Evolutionary conservation across 1,139 yeast genomes (phyloP), one percentile per base, ranked within the genome.

Genomic region (Debaryomycetaceae sp.): DNA sequence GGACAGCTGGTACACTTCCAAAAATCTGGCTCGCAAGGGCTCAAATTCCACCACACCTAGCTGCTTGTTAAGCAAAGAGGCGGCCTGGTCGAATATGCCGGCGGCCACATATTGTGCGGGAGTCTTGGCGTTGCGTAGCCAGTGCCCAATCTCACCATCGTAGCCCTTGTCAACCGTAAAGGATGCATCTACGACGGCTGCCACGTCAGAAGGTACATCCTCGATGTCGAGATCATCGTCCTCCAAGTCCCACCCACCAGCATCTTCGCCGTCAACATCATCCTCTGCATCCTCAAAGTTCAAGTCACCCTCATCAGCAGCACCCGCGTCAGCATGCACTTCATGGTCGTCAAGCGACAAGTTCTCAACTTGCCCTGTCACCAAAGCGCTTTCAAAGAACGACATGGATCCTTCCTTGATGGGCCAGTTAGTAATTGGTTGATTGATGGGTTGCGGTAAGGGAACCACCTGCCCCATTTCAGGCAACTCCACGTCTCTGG

Each of bases 91-190:
- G 54, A 89, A 88, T 4, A 94, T 85, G 45, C 99, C 99, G 2
- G 96, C 89, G 2, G 98, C 96, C 49, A 83, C 88, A 47, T 86
- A 86, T 23, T 85, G 88, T 23, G 96, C 97, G 4, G 97, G 88
- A 32, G 91, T 73, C 41, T 83, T 84, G 11, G 96, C 85, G 58
- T 83, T 85, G 43, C 91, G 82, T 25, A 84, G 73, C 98, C 99
- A 93, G 42, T 62, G 59, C 4, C 82, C 82, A 24, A 80, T 58
- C 56, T 91, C 96, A 21, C 78, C 73, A 13, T 71, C 68, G 15
- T 54, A 57, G 15, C 38, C 49, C 4, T 40, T 40, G 4, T 36
- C 40, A 5, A 20, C 19, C 15, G 23, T 18, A 15, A 38, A 25
- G 14, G 51, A 55, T 5, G 53, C 48, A 11, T 59, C 57, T 16